Base-by-base conservation (phyloP, 2,329 filamentous ascomycete species). In the Colletotrichum tabaci region DNA sequence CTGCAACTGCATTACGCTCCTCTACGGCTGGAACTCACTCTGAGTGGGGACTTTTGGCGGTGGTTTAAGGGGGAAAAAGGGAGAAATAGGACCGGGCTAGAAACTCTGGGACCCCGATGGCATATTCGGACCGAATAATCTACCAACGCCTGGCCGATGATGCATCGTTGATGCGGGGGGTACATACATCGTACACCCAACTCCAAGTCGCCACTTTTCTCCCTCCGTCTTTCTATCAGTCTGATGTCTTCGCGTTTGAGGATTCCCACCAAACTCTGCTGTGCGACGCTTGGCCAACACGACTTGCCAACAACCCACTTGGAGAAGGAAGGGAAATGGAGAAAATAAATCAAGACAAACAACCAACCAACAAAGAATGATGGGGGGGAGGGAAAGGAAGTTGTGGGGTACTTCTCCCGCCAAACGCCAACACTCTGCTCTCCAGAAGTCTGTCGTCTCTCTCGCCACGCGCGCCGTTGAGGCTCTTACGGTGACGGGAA, bases 51-150 rank as follows among this genome's bases (percentile, higher is more conserved):
- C 49, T 26, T 16, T 1, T 16, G 16, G 42, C 1, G 42, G 42
- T 13, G 42, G 16, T 16, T 46, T 7, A 18, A 10, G 42, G 42
- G 18, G 15, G 42, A 1, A 1, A 10, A 46, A 3, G 26, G 21
- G 21, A 7, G 23, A n/a, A 47, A 4, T 23, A 52, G 57, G 26
- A 21, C 38, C 21, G 16, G 44, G 5, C 9, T 9, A n/a, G 18
- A 47, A 47, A 47, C 18, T 18, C 44, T 47, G 44, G 18, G n/a
- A 35, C 30, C 26, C 35, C 26, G 16, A 68, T 23, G 21, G 56
- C n/a, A 12, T 23, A 58, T 62, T 56, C 63, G 67, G 67, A 40
- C 67, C 67, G 67, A 70, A 67, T 71, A 52, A 35, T 35, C 30
- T 9, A 35, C 44, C 56, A 50, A 21, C 63, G 21, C 26, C 44